A percentile compares a stretch with the other conserved stretches of the same genome.
Conservation (phyloP, 257 asterid species). For the Solanum ahanhuiri region DNA sequence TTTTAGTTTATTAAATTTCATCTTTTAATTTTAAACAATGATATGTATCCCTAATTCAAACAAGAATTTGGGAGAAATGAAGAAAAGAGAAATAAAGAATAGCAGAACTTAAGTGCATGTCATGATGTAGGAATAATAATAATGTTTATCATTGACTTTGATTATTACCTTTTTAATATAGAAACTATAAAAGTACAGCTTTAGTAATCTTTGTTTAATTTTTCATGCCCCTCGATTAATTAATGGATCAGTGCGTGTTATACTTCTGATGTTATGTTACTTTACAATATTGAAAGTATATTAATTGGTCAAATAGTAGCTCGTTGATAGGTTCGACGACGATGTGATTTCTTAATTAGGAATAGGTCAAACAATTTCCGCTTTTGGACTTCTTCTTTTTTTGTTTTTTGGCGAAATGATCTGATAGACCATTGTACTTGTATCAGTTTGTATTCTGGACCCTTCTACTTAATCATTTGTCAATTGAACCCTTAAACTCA, state of each 20-base stretch:
- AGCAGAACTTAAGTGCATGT: not conserved
- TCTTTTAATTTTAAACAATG: too few species aligned
- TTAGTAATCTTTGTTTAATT: not conserved
- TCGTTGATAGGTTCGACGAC: not conserved
- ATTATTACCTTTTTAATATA: not conserved
- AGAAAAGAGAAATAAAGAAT: too few species aligned
- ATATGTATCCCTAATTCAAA: too few species aligned
- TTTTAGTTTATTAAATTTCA: too few species aligned
- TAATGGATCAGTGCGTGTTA: not conserved
- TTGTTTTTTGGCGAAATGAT: too few species aligned
- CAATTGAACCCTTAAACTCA: too few species aligned
- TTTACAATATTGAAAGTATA: not conserved
- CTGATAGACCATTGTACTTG: rapidly evolving
- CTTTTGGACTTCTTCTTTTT: not conserved
- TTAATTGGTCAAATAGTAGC: not conserved
- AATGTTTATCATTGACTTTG: not conserved
- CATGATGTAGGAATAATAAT: not conserved
- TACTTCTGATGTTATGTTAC: not conserved
- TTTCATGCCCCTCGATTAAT: not conserved
- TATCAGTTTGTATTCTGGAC: too few species aligned
- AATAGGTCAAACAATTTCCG: not conserved
- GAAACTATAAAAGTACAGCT: not conserved
- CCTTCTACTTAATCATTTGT: too few species aligned
- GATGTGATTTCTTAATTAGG: not conserved
- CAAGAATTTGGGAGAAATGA: too few species aligned